Base-by-base conservation (phyloP, 108 stramenopile genomes). In the Cyclostephanos invisitatus region DNA sequence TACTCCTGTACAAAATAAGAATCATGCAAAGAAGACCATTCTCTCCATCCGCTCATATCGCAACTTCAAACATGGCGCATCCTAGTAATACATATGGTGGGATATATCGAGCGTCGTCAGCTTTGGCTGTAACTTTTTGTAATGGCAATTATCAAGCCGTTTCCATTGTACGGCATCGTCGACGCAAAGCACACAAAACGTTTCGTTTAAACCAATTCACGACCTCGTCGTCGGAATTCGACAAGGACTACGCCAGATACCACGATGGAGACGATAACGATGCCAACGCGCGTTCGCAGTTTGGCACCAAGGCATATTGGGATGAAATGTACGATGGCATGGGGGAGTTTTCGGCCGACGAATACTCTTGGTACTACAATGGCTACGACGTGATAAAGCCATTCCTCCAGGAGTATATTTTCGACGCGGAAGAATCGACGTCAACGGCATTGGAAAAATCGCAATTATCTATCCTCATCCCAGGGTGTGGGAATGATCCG, bases 401-500 rank as follows among this genome's bases (percentile, higher is more conserved):
- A 12, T 77, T 66, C 49, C 63, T 75, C 9, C 18, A 44, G 10
- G 59, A 83, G 25, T 60, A 73, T 67, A 14, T 47, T 24, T 51
- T 54, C 14, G 66, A 44, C 50, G 47, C 28, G 25, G 50, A 28
- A 15, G 22, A 21, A 25, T 47, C 28, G 9, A 65, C 14, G 5
- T 53, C 63, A 4, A 51, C 20, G 28, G 55, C 62, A 38, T 24
- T 57, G 24, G 29, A 59, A 1, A 64, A 76, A 25, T 61, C 68
- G 12, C 27, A 58, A 64, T 20, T 76, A 64, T 72, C 73, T 0
- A 78, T 92, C 49, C 68, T 93, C 6, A 22, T 89, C 29, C 92
- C 92, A 22, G 92, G 92, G 5, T 87, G 90, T 48, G 89, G 92
- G 0, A 93, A 93, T 58, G 89, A 93, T 67, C 78, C 87, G 7